Percentiles rank a stretch among this genome's conserved stretches.
Evolutionary conservation across 2,329 filamentous ascomycete species (phyloP).

Genomic region (Fusarium bulbicola): DNA sequence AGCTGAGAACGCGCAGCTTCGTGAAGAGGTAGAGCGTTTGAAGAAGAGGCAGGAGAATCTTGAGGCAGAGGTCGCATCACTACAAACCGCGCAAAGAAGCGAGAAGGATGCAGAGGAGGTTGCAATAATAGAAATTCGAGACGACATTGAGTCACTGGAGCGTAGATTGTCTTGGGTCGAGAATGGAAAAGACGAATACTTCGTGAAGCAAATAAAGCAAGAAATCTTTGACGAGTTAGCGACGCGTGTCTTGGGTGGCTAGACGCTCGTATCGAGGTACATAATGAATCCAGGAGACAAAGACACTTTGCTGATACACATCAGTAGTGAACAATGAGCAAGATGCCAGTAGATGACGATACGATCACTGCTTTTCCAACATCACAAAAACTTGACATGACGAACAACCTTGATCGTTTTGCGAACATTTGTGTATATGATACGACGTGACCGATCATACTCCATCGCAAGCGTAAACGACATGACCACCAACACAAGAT

Average conservation of each 20-base stretch:
- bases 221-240: constrained; percentile 1
- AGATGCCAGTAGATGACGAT: background rate
- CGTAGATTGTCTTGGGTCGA: background rate
- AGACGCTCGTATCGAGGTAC: background rate
- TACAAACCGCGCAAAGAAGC: background rate
- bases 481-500: background rate
- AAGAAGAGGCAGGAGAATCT: background rate
- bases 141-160: background rate
- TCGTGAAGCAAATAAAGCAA: background rate
- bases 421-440: background rate
- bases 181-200: background rate
- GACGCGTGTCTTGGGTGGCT: background rate
- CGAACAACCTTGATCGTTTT: background rate
- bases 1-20: background rate
- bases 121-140: background rate
- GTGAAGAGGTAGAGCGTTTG: background rate
- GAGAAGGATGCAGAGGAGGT: background rate
- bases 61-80: background rate
- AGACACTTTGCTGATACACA: background rate
- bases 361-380: background rate
- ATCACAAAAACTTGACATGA: too few species aligned
- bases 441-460: background rate
- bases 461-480: background rate
- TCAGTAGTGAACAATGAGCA: background rate
- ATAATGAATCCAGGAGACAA: background rate